Conservation (phyloP, 345 rosid species). For the Carallia pectinifolia region DNA sequence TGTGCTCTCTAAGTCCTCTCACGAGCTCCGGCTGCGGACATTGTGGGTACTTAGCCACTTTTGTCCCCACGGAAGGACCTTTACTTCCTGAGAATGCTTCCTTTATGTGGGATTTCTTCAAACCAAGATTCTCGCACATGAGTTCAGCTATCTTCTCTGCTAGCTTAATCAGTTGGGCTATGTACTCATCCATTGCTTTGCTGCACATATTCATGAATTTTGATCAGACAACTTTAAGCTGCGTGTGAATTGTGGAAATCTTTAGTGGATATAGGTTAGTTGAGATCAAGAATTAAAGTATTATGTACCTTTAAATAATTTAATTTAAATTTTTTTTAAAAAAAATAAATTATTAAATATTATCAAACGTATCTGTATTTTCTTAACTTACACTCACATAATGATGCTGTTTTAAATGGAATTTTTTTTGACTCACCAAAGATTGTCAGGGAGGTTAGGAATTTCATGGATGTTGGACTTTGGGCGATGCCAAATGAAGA, state of each 20-base stretch:
- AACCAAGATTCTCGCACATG: constrained; percentile 77
- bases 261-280: too few species aligned
- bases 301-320: too few species aligned
- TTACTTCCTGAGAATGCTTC: constrained; percentile 52
- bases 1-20: constrained; percentile 84
- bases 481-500: constrained; percentile 75
- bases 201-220: constrained; percentile 37
- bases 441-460: constrained; percentile 56
- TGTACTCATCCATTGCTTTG: constrained; percentile 69
- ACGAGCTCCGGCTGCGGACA: constrained; percentile 76
- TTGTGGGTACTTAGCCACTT: constrained; percentile 79
- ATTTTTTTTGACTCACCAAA: constrained; percentile 42
- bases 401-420: too few species aligned
- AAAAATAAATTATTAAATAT: too few species aligned
- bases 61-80: constrained; percentile 85
- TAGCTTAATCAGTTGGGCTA: constrained; percentile 52
- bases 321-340: too few species aligned
- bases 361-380: too few species aligned
- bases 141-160: constrained; percentile 67
- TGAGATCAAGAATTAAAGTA: too few species aligned
- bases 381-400: too few species aligned
- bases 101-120: constrained; percentile 51
- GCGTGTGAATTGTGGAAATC: too few species aligned
- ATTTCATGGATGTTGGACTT: constrained; percentile 54
- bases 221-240: not conserved